Evolutionary conservation across 768 basidiomycete genomes (phyloP).

Genomic region (Lactarius sp.): DNA sequence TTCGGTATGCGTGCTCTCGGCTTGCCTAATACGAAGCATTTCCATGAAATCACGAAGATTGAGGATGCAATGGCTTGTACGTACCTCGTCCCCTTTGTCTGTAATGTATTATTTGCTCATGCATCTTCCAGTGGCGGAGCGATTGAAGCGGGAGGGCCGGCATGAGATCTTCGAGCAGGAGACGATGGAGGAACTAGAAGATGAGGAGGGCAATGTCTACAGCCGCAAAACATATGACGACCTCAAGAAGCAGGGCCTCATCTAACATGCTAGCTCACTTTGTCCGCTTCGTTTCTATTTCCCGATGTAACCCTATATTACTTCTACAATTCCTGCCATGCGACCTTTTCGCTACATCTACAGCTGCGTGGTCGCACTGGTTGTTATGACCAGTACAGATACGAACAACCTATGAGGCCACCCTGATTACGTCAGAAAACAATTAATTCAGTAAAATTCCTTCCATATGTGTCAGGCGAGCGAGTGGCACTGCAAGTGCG

Average conservation of each 20-base stretch:
- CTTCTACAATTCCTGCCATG: too few relatives aligned
- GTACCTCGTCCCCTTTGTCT: conserved; percentile 33
- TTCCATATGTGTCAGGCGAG: background rate
- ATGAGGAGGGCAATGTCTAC: conserved; percentile 98
- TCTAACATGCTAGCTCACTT: conserved; percentile 35
- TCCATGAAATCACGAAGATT: conserved; percentile 97
- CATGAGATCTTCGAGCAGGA: conserved; percentile 91
- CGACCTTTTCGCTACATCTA: too few relatives aligned
- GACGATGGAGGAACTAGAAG: conserved; percentile 96
- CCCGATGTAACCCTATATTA: background rate
- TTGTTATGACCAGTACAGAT: too few relatives aligned
- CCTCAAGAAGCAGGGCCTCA: conserved; percentile 91
- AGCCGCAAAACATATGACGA: conserved; percentile 98
- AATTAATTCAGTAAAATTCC: too few relatives aligned
- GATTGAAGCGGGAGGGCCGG: conserved; percentile 93
- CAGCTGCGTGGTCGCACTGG: too few relatives aligned
- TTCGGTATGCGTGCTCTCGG: conserved; percentile 98
- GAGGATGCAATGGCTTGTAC: conserved; percentile 90
- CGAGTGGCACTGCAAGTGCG: too few relatives aligned
- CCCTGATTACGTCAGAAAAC: background rate
- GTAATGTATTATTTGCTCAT: background rate
- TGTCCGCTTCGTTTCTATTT: background rate
- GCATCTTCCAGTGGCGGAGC: conserved; percentile 75
- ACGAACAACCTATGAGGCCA: background rate
- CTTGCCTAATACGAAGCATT: conserved; percentile 97